These are phyloP conservation scores for Botrytis medusae DNA, from an alignment of 2,329 filamentous ascomycete species.

Conservation along the genomic window DNA sequence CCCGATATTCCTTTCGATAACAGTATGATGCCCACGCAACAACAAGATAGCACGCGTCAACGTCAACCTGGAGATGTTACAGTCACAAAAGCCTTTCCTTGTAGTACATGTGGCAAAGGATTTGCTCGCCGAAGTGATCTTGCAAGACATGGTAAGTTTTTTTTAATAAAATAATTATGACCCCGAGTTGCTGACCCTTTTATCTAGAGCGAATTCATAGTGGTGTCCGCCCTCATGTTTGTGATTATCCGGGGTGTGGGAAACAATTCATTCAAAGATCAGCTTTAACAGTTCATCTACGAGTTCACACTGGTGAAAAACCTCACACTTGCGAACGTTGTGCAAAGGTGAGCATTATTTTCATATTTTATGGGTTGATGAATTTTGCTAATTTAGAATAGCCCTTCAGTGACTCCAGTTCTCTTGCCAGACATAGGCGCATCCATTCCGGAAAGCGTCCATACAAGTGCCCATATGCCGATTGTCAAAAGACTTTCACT, in stretches of 20 bases:
- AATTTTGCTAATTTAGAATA: conserved; percentile 44
- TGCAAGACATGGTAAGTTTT: conserved; percentile 79
- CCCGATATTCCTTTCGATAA: conserved; percentile 36
- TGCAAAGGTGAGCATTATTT: conserved; percentile 68
- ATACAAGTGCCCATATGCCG: conserved; percentile 95
- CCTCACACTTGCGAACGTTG: conserved; percentile 97
- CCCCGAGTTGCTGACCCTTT: neutral
- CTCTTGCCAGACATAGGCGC: conserved; percentile 85
- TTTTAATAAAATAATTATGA: neutral
- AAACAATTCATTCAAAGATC: conserved; percentile 98
- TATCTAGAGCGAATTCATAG: conserved; percentile 87
- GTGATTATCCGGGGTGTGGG: conserved; percentile 82
- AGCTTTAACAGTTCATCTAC: conserved; percentile 89
- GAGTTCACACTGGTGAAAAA: conserved; percentile 97
- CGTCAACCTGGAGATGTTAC: conserved; percentile 28
- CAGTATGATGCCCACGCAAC: conserved; percentile 31
- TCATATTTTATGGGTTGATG: conserved; percentile 22
- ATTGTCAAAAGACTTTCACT: conserved; percentile 98
- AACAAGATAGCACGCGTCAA: conserved; percentile 32
- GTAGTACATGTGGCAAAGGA: conserved; percentile 83
- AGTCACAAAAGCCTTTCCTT: conserved; percentile 73
- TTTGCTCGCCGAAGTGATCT: conserved; percentile 94
- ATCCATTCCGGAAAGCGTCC: conserved; percentile 95
- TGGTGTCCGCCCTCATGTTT: conserved; percentile 86
- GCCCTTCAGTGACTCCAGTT: conserved; percentile 97